Evolutionary conservation across 2,329 filamentous ascomycete species (phyloP).

Genomic region (Cercospora sojina): DNA sequence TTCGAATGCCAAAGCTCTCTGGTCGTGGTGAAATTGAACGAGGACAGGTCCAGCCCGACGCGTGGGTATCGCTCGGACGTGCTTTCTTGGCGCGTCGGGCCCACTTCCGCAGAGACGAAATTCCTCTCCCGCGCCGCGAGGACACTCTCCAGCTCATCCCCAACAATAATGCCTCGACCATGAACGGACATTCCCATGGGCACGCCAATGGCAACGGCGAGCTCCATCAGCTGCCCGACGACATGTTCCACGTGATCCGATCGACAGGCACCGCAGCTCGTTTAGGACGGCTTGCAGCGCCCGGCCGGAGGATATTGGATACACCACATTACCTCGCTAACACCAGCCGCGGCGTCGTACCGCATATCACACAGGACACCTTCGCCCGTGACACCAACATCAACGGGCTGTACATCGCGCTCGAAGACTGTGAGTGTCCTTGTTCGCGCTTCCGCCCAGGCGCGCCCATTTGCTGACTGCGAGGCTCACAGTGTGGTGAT

Average conservation of each 20-base stretch:
- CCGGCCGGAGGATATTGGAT: constrained; percentile 63
- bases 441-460: constrained; percentile 9
- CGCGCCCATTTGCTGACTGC: constrained; percentile 40
- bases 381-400: constrained; percentile 65
- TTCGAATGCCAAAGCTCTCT: neutral
- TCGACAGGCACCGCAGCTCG: constrained; percentile 51
- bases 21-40: neutral
- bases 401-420: constrained; percentile 70
- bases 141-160: neutral
- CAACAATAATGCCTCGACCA: neutral
- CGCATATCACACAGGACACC: constrained; percentile 87
- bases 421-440: constrained; percentile 81
- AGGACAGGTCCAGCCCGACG: neutral
- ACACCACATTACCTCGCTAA: constrained; percentile 81
- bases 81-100: constrained; percentile 14
- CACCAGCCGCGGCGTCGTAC: constrained; percentile 79
- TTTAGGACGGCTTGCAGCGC: constrained; percentile 65
- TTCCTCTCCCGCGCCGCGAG: neutral
- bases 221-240: constrained; percentile 27
- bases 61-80: neutral
- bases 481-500: constrained; percentile 41
- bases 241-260: constrained; percentile 50
- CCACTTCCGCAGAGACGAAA: neutral
- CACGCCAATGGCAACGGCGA: constrained; percentile 8
- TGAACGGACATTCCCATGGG: constrained; percentile 12